Evolutionary conservation across 305 asterid species (phyloP).

Genomic region (Fraxinus velutina): DNA sequence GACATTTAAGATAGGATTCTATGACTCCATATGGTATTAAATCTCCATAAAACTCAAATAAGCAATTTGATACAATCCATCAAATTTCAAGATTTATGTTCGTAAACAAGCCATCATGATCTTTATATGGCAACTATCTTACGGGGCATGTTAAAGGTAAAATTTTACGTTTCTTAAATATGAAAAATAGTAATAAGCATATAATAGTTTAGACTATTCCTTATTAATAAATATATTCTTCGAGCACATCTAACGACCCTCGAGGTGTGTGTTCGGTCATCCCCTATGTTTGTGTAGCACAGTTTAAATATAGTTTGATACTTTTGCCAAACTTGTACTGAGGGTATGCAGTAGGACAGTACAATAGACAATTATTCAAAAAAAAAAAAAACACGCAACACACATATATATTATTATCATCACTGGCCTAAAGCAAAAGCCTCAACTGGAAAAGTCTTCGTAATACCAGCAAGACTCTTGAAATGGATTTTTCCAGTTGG

Average conservation of each 20-base stretch:
- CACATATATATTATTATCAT: neutral
- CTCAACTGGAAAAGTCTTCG: constrained; percentile 12
- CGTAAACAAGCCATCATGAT: neutral
- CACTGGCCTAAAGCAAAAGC: constrained; percentile 26
- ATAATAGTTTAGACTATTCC: too few relatives aligned
- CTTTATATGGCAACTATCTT: neutral
- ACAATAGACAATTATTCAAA: neutral
- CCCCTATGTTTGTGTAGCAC: too few relatives aligned
- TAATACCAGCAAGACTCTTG: constrained; percentile 14
- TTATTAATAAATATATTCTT: too few relatives aligned
- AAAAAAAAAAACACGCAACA: neutral
- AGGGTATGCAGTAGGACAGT: neutral
- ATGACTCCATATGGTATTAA: too few relatives aligned
- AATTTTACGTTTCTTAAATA: too few relatives aligned
- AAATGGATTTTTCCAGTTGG: constrained; percentile 7
- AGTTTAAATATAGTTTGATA: too few relatives aligned
- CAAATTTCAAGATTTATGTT: neutral
- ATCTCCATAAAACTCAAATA: too few relatives aligned
- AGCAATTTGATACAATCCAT: too few relatives aligned
- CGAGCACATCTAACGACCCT: too few relatives aligned
- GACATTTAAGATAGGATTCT: too few relatives aligned
- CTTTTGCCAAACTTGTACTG: neutral
- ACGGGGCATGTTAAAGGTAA: neutral
- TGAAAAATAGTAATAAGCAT: too few relatives aligned
- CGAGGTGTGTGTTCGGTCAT: too few relatives aligned